Conservation (phyloP, 106 monocot species). For the Triglochin maritima region DNA sequence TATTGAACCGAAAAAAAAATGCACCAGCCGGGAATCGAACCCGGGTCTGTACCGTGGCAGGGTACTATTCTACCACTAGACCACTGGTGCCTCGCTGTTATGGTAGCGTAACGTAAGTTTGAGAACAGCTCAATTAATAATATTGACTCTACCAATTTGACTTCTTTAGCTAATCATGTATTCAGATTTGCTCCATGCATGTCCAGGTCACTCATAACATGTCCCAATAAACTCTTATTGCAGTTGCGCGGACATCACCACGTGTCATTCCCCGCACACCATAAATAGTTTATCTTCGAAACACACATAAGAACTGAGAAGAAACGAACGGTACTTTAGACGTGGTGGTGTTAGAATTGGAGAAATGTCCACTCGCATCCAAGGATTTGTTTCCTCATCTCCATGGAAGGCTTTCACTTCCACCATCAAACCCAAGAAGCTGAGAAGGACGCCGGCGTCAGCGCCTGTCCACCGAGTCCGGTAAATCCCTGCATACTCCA, state of each 20-base stretch:
- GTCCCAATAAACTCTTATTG: too few relatives aligned
- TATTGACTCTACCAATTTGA: too few relatives aligned
- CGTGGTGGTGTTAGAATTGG: not conserved
- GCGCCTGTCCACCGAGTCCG: not conserved
- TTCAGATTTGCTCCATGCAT: too few relatives aligned
- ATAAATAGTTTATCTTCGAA: too few relatives aligned
- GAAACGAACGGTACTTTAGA: too few relatives aligned
- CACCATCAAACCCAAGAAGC: not conserved
- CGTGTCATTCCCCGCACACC: too few relatives aligned
- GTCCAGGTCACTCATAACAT: too few relatives aligned
- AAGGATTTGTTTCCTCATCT: not conserved
- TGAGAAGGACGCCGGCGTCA: not conserved
- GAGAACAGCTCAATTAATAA: too few relatives aligned
- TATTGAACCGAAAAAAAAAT: not conserved
- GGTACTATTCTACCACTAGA: constrained; percentile 60
- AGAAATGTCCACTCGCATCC: not conserved
- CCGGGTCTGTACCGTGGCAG: constrained; percentile 99
- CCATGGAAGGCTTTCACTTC: not conserved
- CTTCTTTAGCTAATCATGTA: too few relatives aligned
- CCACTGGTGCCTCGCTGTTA: constrained; percentile 44
- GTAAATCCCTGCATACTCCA: not conserved
- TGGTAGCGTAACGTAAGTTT: too few relatives aligned
- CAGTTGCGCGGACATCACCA: too few relatives aligned
- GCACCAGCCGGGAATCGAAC: constrained; percentile 99
- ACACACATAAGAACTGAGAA: too few relatives aligned